Evolutionary conservation across 1,284 basidiomycete genomes (phyloP), one percentile per base, ranked within the genome.

Genomic region (Boletus sp.): DNA sequence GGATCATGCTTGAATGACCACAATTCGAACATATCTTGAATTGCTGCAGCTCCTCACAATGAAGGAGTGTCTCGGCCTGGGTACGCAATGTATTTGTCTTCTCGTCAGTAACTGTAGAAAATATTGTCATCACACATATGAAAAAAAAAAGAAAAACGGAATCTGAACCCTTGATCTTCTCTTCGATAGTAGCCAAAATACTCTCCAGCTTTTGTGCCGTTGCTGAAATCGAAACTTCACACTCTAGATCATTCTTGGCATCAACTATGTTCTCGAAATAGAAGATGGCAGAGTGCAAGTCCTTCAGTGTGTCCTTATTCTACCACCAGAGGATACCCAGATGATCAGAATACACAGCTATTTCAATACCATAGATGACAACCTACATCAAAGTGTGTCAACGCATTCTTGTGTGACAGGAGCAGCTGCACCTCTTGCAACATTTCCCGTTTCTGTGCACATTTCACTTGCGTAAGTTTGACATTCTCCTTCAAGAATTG

Each of bases 241-340:
- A 84, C 50, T 78, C 77, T 6, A 74, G 68, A 56, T 84, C 80
- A 6, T 76, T 81, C 31, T 76, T 74, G 57, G 79, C 71, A 38
- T 81, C 72, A 3, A 88, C 89, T 6, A 90, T 77, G 49, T 85
- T 75, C 70, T 91, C 87, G 69, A 85, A 90, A 68, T 92, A 93
- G 62, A 88, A 78, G 28, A 90, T 77, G 1, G 84, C 77, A 7
- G 84, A 80, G 19, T 80, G 79, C 47, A 93, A 71, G 64, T 88
- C 83, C 48, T 81, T 81, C 44, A 90, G 67, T 1, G 83, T 80
- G 67, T 91, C 87, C 66, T 83, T 79, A 52, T 81, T 81, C 89
- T 91, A 49, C 7, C 61, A 10, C 62, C 60, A 55, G 51, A 56
- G 21, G 59, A 54, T n/a, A 13, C 44, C 52, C 56, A 33, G 30